Base-by-base conservation (phyloP, 176 grass and related monocot species). In the Thalia dealbata region DNA sequence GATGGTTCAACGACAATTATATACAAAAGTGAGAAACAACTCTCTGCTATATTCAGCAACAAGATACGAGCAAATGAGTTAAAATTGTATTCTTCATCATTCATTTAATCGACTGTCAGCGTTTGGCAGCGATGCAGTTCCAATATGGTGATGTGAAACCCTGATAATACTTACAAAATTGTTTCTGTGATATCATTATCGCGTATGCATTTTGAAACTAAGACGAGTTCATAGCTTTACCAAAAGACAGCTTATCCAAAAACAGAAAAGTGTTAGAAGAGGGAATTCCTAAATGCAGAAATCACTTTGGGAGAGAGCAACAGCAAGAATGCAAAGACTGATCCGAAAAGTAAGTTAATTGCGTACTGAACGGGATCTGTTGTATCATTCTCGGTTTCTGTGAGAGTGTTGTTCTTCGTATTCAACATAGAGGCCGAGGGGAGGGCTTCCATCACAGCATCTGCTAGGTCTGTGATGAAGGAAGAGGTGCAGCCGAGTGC, bases 401-500 rank as follows among this genome's bases (percentile, higher is more conserved):
- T 69, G 32, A 44, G 66, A 10, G 60, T 26, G 14, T 61, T 61
- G 35, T 81, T 83, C 56, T 70, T 82, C 10, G 80, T 14, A 64
- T 16, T 70, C 18, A 28, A 21, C 1, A 88, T 52, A 11, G 87
- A 84, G 60, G 95, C 87, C 15, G 81, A 74, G 13, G 95, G 90
- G 24, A 97, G 85, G 32, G 90, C 85, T 83, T 93, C 90, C 0
- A 88, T 67, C 6, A 97, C 87, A 26, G 91, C 87, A 70, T 91
- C 87, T 1, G 90, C 87, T 25, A 97, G 83, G 44, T 93, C 95
- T 0, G 89, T 86, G 69, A 97, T 97, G 83, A 97, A 97, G 0
- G 87, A 79, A 63, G 74, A 71, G 7, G 85, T 92, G 35, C 83
- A 91, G 35, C 90, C 88, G 32, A 97, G 85, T 71, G 95, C 90